Conservation (phyloP, 176 grass and related monocot species). For the Cocos nucifera region DNA sequence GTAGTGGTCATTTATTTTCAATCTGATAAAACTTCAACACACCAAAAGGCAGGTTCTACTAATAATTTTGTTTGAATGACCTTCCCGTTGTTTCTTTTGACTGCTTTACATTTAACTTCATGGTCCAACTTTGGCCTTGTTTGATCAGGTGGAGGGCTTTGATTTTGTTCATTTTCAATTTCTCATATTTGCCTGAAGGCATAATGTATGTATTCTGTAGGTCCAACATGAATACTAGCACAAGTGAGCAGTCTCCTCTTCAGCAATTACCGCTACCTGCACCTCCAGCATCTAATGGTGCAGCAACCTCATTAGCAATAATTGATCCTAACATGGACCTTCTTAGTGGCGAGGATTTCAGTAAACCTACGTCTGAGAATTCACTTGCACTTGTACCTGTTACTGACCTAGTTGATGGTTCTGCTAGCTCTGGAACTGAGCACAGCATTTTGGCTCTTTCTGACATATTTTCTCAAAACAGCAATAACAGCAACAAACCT, state of each 20-base stretch:
- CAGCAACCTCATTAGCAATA: conserved; percentile 26
- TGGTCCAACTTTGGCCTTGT: no score
- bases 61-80: no score
- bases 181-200: no score
- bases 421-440: conserved; percentile 30
- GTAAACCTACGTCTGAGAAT: conserved; percentile 62
- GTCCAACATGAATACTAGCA: conserved; percentile 40
- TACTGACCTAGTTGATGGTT: conserved; percentile 31
- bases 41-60: no score
- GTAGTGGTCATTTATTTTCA: no score
- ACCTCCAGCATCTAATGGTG: conserved; percentile 32
- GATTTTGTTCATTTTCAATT: no score
- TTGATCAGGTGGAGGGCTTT: no score
- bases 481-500: conserved; percentile 27
- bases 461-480: conserved; percentile 76
- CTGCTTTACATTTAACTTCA: no score
- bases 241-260: conserved; percentile 30
- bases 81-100: no score
- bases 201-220: conserved; percentile 16
- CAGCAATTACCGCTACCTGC: conserved; percentile 58
- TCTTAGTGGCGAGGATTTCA: conserved; percentile 71
- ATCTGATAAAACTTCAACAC: no score
- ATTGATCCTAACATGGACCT: conserved; percentile 56
- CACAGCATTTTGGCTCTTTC: conserved; percentile 70
- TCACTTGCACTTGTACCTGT: conserved; percentile 60